phyloP scores from a whole-genome alignment of 208 protist species.

The Plasmodiophora brassicae region DNA sequence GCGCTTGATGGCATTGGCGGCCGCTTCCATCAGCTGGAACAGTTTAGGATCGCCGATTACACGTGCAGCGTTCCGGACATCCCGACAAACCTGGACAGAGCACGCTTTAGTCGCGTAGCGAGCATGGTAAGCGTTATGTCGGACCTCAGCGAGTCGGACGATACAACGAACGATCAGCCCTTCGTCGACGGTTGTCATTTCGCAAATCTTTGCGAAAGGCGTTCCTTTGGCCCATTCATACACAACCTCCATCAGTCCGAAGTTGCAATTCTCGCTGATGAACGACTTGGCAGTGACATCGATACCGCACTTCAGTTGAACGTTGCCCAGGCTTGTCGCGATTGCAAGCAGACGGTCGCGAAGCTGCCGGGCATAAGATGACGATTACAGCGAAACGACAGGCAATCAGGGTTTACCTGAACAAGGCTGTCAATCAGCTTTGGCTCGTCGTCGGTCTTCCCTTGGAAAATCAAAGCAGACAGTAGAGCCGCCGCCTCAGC shows the following conservation, averaged over 20 bases:
- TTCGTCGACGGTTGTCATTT: slow-evolving; percentile 65
- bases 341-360: neutral
- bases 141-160: slow-evolving; percentile 60
- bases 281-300: slow-evolving; percentile 35
- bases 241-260: slow-evolving; percentile 64
- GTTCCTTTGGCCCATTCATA: slow-evolving; percentile 74
- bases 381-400: neutral
- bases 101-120: too few species aligned
- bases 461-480: slow-evolving; percentile 31
- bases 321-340: neutral
- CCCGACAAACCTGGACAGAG: slow-evolving; percentile 56
- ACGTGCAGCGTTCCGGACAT: slow-evolving; percentile 65
- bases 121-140: too few species aligned
- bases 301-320: slow-evolving; percentile 32
- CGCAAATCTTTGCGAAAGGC: slow-evolving; percentile 61
- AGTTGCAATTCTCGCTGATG: slow-evolving; percentile 52
- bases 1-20: slow-evolving; percentile 86
- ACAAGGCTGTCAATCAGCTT: neutral
- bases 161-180: slow-evolving; percentile 65
- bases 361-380: neutral
- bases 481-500: slow-evolving; percentile 27
- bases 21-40: slow-evolving; percentile 90
- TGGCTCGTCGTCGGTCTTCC: slow-evolving; percentile 10
- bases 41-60: slow-evolving; percentile 95
- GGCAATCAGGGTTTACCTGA: neutral